Evolutionary conservation across 805 yeast species (phyloP), one percentile per base, ranked within the genome.

Genomic region (Schwanniomyces sp.): DNA sequence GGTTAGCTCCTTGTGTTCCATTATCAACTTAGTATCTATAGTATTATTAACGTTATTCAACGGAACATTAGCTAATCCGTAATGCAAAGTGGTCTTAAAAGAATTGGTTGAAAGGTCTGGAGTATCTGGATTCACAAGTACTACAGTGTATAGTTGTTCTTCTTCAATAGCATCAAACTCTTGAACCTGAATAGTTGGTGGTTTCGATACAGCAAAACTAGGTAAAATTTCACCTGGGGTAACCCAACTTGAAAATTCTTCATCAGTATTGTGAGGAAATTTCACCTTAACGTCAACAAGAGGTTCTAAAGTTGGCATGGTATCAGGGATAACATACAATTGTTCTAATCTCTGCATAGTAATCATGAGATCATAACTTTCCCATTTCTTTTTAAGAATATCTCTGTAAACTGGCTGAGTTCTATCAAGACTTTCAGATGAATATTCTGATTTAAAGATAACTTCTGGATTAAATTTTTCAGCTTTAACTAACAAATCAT

Each of bases 291-390:
- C 88, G 44, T 87, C 90, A 14, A 81, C 92, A 52, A 76, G 70
- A 16, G 98, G 98, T 8, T 79, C 84, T 48, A 94, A 67, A 2
- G 97, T 91, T 25, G 97, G 94, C 65, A 94, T 63, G 3, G 98
- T 91, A 63, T 94, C 99, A 12, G 99, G 99, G 49, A 94, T 88
- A 38, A 89, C 89, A 38, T 79, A 79, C 55, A 90, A 71, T 47
- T 86, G 83, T 70, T 94, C 99, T 45, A 94, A 69, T 72, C 98
- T 83, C 72, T 94, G 97, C 94, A 94, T 89, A 45, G 85, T 73
- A 44, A 89, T 62, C 88, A 90, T 86, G 66, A 82, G 81, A 39
- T 81, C 84, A 52, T 84, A 75, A 11, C 66, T 57, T 62, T 82
- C 80, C 97, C 97, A 92, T 53, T 85, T 80, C 51, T 84, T 70